Evolutionary conservation across 805 yeast genomes (phyloP), one percentile per base, ranked within the genome.

Genomic region (Kazachstania africana): DNA sequence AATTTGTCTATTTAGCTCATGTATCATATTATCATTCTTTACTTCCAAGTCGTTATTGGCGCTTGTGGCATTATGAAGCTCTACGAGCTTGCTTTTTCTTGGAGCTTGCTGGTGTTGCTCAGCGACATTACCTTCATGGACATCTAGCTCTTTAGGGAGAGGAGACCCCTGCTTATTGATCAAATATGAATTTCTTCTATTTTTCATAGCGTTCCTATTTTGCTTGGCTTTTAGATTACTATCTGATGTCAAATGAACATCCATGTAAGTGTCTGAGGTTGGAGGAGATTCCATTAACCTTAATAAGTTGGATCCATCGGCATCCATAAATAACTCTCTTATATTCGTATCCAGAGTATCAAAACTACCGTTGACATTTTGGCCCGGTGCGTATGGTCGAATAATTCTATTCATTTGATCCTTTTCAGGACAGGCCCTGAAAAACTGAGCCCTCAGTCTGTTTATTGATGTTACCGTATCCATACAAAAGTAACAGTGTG

Each of bases 321-420:
- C 32, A 12, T 39, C 38, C 6, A 23, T 27, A 31, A 40, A 53
- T 2, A 48, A 22, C 13, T 35, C 43, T 16, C 33, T 36, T 3
- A 50, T 31, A 12, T 32, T 33, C 13, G 31, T 31, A 13, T 42
- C 43, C 15, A 45, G 8, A 2, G 28, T 15, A 10, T 36, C 40
- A 10, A 28, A 16, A n/a, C 27, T 26, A 27, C 25, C 26, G 5
- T 27, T 19, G 9, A 24, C 34, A 8, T 19, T 4, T 26, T 27
- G 20, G 8, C 24, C 36, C 8, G 20, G 24, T 21, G 19, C 10
- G 26, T 36, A 53, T 1, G 59, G 59, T 31, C 41, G 48, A 15
- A 54, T 46, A 1, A 51, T 42, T 21, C 59, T 39, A 24, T 40
- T 40, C 39, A 50, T 43, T 31, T 50, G 55, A 17, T 53, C 57